Evolutionary conservation across 495 filamentous ascomycete genomes (phyloP).

Genomic region (Penicillium verhagenii): DNA sequence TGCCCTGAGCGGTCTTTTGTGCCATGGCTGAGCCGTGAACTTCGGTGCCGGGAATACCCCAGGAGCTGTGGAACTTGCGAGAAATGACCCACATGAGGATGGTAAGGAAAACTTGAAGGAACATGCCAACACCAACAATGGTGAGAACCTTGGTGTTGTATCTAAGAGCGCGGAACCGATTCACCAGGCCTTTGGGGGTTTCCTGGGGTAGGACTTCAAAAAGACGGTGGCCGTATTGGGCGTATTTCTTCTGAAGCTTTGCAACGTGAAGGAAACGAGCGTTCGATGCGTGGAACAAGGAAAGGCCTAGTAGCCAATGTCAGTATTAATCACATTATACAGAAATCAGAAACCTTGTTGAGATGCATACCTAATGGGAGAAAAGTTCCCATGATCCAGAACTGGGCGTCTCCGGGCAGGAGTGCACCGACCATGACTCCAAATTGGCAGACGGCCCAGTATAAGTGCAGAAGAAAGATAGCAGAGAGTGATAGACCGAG

Average conservation of each 20-base stretch:
- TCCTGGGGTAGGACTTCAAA: not conserved
- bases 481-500: conserved; percentile 59
- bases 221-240: not conserved
- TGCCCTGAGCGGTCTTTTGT: conserved; percentile 38
- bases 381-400: conserved; percentile 73
- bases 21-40: conserved; percentile 35
- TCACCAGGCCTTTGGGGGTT: conserved; percentile 10
- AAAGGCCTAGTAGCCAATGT: conserved; percentile 30
- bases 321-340: not conserved
- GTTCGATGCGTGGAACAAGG: conserved; percentile 69
- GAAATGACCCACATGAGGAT: conserved; percentile 63
- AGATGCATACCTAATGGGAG: conserved; percentile 58
- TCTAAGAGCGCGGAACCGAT: conserved; percentile 26
- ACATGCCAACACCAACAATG: conserved; percentile 26
- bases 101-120: conserved; percentile 51
- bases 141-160: conserved; percentile 28
- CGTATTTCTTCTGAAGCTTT: conserved; percentile 38
- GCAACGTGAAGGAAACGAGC: conserved; percentile 63
- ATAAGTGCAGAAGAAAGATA: conserved; percentile 62
- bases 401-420: conserved; percentile 58
- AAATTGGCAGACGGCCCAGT: conserved; percentile 59
- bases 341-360: not conserved
- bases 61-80: conserved; percentile 62
- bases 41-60: conserved; percentile 49
- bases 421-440: conserved; percentile 59